These are phyloP conservation scores for Penicillium palitans DNA, from an alignment of 2,329 filamentous ascomycete genomes.

Conservation along the genomic window DNA sequence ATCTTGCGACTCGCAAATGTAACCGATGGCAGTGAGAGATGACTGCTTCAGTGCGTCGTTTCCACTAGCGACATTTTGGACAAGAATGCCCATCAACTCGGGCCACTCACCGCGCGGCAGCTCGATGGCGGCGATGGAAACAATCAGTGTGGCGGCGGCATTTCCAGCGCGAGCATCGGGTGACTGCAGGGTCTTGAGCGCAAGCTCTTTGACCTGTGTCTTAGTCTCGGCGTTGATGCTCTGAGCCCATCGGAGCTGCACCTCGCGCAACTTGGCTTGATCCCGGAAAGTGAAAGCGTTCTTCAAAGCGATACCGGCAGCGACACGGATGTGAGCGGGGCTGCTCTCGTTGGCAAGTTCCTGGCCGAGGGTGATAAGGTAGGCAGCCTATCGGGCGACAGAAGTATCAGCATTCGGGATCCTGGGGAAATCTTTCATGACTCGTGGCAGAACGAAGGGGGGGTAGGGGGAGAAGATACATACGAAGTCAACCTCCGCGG, in stretches of 20 bases:
- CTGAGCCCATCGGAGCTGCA: slow-evolving; percentile 91
- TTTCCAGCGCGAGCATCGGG: slow-evolving; percentile 79
- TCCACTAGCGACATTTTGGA: slow-evolving; percentile 88
- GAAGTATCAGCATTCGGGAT: slow-evolving; percentile 28
- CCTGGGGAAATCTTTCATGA: background rate
- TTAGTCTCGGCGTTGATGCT: slow-evolving; percentile 81
- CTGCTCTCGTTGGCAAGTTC: slow-evolving; percentile 90
- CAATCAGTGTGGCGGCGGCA: slow-evolving; percentile 91
- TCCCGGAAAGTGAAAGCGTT: slow-evolving; percentile 97
- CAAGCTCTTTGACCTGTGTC: slow-evolving; percentile 80
- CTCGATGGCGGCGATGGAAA: slow-evolving; percentile 92
- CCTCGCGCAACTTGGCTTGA: slow-evolving; percentile 77
- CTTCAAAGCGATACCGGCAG: slow-evolving; percentile 94
- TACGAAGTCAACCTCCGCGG: slow-evolving; percentile 95
- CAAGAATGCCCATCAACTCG: slow-evolving; percentile 83
- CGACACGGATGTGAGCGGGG: slow-evolving; percentile 80
- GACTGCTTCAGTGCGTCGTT: slow-evolving; percentile 88
- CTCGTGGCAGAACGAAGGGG: slow-evolving; percentile 32
- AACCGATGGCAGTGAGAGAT: slow-evolving; percentile 93
- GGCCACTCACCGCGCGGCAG: slow-evolving; percentile 90
- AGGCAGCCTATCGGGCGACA: slow-evolving; percentile 67
- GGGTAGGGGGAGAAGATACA: slow-evolving; percentile 39
- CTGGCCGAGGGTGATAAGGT: slow-evolving; percentile 87
- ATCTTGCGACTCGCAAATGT: slow-evolving; percentile 96
- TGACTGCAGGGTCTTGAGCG: slow-evolving; percentile 83